A percentile compares a stretch with the other conserved stretches of the same genome.
phyloP scores from a whole-genome alignment of 805 yeast species.

The Debaryomyces prosopidis region DNA sequence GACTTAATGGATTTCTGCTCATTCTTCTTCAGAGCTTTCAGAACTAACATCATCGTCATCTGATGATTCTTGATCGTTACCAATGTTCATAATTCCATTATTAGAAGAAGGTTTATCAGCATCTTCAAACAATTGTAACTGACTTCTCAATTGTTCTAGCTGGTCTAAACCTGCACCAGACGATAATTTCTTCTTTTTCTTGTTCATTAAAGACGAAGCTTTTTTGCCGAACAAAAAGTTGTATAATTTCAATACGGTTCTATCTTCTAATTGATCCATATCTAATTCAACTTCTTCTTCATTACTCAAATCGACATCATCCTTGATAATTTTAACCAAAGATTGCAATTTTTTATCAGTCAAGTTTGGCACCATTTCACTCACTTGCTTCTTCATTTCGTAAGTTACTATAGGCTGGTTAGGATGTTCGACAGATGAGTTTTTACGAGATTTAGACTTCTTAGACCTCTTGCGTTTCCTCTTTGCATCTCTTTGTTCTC shows the following conservation, averaged over 20 bases:
- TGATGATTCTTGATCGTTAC: slow-evolving; percentile 42
- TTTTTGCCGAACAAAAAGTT: slow-evolving; percentile 63
- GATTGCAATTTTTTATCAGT: slow-evolving; percentile 81
- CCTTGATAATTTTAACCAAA: slow-evolving; percentile 82
- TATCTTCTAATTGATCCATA: slow-evolving; percentile 86
- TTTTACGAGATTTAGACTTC: slow-evolving; percentile 30
- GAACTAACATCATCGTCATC: slow-evolving; percentile 53
- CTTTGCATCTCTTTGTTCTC: slow-evolving; percentile 60
- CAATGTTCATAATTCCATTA: slow-evolving; percentile 31
- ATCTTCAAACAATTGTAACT: slow-evolving; percentile 46
- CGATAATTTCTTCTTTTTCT: slow-evolving; percentile 26
- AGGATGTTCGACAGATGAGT: slow-evolving; percentile 21
- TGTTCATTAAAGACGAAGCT: slow-evolving; percentile 43
- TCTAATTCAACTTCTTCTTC: slow-evolving; percentile 94
- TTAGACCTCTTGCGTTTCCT: slow-evolving; percentile 43
- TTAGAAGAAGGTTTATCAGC: slow-evolving; percentile 23
- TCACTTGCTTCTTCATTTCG: slow-evolving; percentile 94
- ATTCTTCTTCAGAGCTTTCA: slow-evolving; percentile 76
- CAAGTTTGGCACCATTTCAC: slow-evolving; percentile 76
- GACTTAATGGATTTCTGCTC: slow-evolving; percentile 10
- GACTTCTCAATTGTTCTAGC: slow-evolving; percentile 64
- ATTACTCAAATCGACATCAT: slow-evolving; percentile 55
- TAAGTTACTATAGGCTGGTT: slow-evolving; percentile 62
- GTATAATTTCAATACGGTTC: slow-evolving; percentile 79
- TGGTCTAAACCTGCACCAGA: slow-evolving; percentile 42